Percentiles rank a stretch among this genome's conserved stretches.
These are phyloP conservation scores for Artemisia tridentata DNA, from an alignment of 129 eudicot species.

Conservation along the genomic window DNA sequence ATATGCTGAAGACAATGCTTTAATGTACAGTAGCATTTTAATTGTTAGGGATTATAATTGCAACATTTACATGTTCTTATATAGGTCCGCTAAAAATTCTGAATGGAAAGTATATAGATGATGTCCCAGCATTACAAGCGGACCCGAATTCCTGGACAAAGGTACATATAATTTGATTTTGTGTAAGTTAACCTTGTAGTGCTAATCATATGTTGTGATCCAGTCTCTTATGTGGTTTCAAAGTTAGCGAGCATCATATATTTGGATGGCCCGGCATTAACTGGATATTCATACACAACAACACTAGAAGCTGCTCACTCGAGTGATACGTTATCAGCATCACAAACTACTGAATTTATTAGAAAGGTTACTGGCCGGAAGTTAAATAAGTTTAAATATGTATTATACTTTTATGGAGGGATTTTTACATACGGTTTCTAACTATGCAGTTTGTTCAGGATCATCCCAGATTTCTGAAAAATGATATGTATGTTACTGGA, in stretches of 20 bases:
- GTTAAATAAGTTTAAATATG: neutral
- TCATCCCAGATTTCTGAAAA: constrained; percentile 8
- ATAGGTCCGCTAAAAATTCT: neutral
- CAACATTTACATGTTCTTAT: too few species aligned
- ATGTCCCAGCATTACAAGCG: neutral
- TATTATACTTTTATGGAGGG: neutral
- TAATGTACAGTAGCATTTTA: too few species aligned
- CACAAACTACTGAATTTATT: constrained; percentile 22
- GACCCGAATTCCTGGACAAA: neutral
- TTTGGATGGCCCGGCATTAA: constrained; percentile 26
- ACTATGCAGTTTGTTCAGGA: neutral
- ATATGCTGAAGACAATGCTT: too few species aligned
- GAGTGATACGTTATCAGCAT: constrained; percentile 24
- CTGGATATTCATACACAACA: constrained; percentile 31
- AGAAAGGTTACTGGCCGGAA: constrained; percentile 12
- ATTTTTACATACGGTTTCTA: neutral
- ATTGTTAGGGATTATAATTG: too few species aligned
- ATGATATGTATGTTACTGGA: constrained; percentile 9
- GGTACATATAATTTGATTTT: neutral
- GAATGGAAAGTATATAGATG: neutral
- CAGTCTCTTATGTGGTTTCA: neutral
- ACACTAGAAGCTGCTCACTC: neutral
- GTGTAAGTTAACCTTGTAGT: neutral
- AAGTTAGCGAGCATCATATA: constrained; percentile 36
- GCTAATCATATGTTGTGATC: neutral